These are phyloP conservation scores for Staphylotrichum tortipilum DNA, from an alignment of 495 filamentous ascomycete genomes.

Conservation along the genomic window DNA sequence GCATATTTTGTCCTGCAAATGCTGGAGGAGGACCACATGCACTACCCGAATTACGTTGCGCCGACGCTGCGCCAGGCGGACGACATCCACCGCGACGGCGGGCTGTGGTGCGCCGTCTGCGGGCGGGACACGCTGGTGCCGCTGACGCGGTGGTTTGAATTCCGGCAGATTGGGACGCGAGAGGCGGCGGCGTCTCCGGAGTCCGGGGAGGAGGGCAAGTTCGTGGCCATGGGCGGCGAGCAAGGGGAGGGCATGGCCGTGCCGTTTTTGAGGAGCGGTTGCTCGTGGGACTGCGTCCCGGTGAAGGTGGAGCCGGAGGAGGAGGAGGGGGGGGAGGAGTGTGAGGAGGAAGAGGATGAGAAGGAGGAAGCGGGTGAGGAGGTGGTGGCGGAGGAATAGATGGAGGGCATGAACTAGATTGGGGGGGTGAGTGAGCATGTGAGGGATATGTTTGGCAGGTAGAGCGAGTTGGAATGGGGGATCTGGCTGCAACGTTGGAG, in stretches of 20 bases:
- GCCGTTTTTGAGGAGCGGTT: slow-evolving; percentile 56
- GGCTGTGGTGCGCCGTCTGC: slow-evolving; percentile 20
- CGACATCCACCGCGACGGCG: slow-evolving; percentile 8
- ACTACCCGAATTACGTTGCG: not conserved
- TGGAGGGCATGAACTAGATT: not conserved
- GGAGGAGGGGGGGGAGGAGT: not conserved
- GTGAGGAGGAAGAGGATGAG: not conserved
- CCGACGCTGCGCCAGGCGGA: slow-evolving; percentile 9
- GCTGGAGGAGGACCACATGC: slow-evolving; percentile 1
- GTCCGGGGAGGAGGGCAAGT: not conserved
- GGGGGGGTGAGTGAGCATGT: no score
- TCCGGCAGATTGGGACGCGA: slow-evolving; percentile 10
- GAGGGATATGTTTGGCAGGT: no score
- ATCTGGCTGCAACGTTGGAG: no score
- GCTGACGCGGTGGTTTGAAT: slow-evolving; percentile 25
- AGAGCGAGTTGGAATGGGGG: no score
- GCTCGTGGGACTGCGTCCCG: slow-evolving; percentile 57
- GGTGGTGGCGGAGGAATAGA: not conserved
- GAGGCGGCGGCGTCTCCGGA: not conserved
- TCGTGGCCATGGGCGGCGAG: not conserved
- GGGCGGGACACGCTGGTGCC: slow-evolving; percentile 16
- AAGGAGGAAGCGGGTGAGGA: not conserved
- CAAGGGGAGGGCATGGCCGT: slow-evolving; percentile 29
- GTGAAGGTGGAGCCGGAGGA: not conserved
- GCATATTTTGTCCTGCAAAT: not conserved